phyloP scores from a whole-genome alignment of 1,139 yeast species.

The Saccharomyces hybrid region DNA sequence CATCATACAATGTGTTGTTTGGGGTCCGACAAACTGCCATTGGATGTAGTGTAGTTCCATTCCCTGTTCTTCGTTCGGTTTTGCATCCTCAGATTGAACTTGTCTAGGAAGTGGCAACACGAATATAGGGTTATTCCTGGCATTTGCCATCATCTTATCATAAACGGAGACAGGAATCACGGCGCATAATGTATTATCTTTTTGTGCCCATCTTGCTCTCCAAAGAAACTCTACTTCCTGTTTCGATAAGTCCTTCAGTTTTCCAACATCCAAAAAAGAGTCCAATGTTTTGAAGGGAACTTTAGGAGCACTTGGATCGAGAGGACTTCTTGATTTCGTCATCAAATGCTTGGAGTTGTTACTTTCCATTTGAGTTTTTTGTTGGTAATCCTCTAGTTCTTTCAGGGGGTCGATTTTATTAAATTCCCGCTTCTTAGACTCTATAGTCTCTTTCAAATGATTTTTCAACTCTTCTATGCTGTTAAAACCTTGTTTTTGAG shows the following conservation, averaged over 20 bases:
- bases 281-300: slow-evolving; percentile 64
- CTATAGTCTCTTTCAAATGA: slow-evolving; percentile 56
- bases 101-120: slow-evolving; percentile 62
- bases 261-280: slow-evolving; percentile 64
- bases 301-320: slow-evolving; percentile 40
- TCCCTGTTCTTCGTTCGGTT: slow-evolving; percentile 4
- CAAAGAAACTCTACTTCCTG: slow-evolving; percentile 76
- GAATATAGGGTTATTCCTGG: slow-evolving; percentile 69
- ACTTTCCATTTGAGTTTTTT: slow-evolving; percentile 20
- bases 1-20: slow-evolving; percentile 82
- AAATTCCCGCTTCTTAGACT: slow-evolving; percentile 47
- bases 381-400: slow-evolving; percentile 48
- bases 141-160: slow-evolving; percentile 54
- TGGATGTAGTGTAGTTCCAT: slow-evolving; percentile 87
- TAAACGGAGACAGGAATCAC: slow-evolving; percentile 50
- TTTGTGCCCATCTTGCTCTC: slow-evolving; percentile 74
- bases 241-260: slow-evolving; percentile 46
- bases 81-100: slow-evolving; percentile 6
- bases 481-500: slow-evolving; percentile 36
- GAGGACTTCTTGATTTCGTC: slow-evolving; percentile 38
- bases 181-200: slow-evolving; percentile 60
- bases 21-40: slow-evolving; percentile 85
- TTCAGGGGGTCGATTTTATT: slow-evolving; percentile 62
- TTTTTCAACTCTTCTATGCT: slow-evolving; percentile 57
- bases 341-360: neutral